Evolutionary conservation across 441 rosid species (phyloP).

Genomic region (Metrosideros polymorpha): DNA sequence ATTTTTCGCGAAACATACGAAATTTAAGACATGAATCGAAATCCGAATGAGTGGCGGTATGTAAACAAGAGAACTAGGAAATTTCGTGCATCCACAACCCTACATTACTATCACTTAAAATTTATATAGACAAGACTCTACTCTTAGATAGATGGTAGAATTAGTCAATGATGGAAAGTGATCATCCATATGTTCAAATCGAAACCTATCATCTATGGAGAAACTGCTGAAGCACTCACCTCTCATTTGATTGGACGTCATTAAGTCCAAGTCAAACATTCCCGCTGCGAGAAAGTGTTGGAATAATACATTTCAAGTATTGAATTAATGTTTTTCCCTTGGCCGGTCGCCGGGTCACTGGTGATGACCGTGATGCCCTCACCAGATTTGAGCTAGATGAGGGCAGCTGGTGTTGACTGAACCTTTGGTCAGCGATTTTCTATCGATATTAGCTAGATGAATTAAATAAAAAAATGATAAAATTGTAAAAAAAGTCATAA

Average conservation of each 20-base stretch:
- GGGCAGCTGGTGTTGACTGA: accelerated
- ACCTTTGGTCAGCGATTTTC: background rate
- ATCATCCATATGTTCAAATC: background rate
- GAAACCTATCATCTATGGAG: background rate
- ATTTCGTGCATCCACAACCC: too few species aligned
- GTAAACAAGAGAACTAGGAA: too few species aligned
- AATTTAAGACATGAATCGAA: too few species aligned
- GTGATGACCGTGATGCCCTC: accelerated
- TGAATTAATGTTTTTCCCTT: background rate
- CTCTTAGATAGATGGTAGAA: background rate
- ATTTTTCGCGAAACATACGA: too few species aligned
- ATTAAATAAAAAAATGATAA: too few species aligned
- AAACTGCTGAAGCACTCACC: background rate
- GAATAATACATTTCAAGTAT: background rate
- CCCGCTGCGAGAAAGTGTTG: background rate
- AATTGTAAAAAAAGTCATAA: too few species aligned
- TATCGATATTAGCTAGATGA: accelerated
- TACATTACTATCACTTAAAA: too few species aligned
- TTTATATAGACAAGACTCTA: too few species aligned
- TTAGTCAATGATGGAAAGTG: background rate
- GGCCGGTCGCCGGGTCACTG: accelerated
- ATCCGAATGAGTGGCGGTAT: too few species aligned
- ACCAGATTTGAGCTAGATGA: background rate
- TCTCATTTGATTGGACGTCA: background rate
- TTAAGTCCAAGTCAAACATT: background rate